Conservation (phyloP, 495 filamentous ascomycete species). For the Friedmanniomyces endolithicus region DNA sequence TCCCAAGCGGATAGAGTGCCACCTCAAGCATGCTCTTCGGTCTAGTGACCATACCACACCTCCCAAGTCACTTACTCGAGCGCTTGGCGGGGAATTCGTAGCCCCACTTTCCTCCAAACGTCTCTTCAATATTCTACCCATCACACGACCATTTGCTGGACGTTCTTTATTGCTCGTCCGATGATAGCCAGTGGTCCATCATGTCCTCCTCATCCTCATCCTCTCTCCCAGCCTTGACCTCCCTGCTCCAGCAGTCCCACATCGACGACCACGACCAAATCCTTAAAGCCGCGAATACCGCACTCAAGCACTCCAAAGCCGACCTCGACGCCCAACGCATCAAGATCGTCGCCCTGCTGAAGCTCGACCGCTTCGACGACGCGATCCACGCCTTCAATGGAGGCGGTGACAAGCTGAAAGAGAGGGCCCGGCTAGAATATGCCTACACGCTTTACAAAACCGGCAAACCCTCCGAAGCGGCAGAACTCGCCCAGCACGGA, state of each 20-base stretch:
- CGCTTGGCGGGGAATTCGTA: no score
- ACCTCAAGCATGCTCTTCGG: no score
- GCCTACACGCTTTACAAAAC: constrained; percentile 88
- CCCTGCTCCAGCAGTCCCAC: constrained; percentile 43
- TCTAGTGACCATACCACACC: no score
- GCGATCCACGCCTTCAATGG: constrained; percentile 64
- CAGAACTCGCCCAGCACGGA: constrained; percentile 39
- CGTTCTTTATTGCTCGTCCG: background rate
- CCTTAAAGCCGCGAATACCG: constrained; percentile 56
- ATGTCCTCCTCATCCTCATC: constrained; percentile 27
- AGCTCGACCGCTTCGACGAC: constrained; percentile 89
- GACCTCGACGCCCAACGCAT: constrained; percentile 61
- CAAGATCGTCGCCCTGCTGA: constrained; percentile 74
- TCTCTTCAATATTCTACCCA: background rate
- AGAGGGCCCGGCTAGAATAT: constrained; percentile 59
- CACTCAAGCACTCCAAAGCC: constrained; percentile 48
- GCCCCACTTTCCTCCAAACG: background rate
- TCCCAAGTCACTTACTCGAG: no score
- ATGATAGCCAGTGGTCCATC: constrained; percentile 9
- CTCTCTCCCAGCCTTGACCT: constrained; percentile 37
- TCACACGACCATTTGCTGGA: constrained; percentile 7
- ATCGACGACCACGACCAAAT: constrained; percentile 68
- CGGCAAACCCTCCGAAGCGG: constrained; percentile 62
- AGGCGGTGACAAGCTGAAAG: constrained; percentile 53
- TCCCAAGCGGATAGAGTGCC: no score